Conservation (phyloP, 2,329 filamentous ascomycete species). For the Mariannaea sp. region DNA sequence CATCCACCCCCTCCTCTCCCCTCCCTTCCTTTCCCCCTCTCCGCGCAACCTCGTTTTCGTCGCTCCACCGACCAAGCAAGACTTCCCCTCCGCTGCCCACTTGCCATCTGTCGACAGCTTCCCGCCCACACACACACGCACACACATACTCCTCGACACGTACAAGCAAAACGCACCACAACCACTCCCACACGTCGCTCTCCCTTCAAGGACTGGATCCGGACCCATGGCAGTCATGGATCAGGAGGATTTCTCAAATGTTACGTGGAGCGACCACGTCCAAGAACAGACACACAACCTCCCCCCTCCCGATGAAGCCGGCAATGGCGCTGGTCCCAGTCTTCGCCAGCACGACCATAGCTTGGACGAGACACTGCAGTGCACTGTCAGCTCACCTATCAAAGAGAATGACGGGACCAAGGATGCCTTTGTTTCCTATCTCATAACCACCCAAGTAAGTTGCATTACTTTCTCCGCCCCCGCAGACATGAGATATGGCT, state of each 20-base stretch:
- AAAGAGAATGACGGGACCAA: conserved; percentile 98
- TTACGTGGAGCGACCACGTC: conserved; percentile 74
- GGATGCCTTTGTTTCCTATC: conserved; percentile 94
- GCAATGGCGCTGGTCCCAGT: conserved; percentile 47
- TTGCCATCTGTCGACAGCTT: too few species aligned
- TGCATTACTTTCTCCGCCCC: neutral
- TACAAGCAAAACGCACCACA: neutral
- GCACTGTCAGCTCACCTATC: conserved; percentile 78
- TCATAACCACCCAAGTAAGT: conserved; percentile 84
- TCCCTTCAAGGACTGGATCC: neutral
- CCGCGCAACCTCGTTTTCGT: conserved; percentile 1
- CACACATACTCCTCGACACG: too few species aligned
- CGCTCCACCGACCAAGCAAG: neutral
- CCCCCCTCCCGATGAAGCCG: conserved; percentile 35
- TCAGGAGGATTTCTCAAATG: conserved; percentile 77
- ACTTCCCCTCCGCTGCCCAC: neutral
- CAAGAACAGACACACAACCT: conserved; percentile 43
- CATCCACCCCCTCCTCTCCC: conserved; percentile 1
- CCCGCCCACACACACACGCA: neutral
- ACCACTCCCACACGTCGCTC: neutral
- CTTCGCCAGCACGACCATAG: conserved; percentile 64
- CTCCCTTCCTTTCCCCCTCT: neutral
- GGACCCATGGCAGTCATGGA: conserved; percentile 50
- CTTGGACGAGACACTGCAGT: conserved; percentile 77
- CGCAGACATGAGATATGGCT: neutral